phyloP scores from a whole-genome alignment of 805 yeast species.

The Komagataella ulmi region DNA sequence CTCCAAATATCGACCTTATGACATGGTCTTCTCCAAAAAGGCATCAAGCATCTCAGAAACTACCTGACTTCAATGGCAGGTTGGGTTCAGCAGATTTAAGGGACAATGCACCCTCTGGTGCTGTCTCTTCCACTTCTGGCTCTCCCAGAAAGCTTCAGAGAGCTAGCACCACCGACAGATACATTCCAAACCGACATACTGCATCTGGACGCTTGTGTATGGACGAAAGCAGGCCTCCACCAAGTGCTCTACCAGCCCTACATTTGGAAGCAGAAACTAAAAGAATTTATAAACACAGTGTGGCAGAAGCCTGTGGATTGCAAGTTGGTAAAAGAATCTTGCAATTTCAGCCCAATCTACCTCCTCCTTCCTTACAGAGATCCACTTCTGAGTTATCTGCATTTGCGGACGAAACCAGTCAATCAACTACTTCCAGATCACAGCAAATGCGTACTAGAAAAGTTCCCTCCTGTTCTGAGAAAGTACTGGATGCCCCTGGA shows the following conservation, averaged over 20 bases:
- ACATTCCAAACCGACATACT: conserved; percentile 44
- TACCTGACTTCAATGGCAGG: neutral
- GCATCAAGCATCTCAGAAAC: neutral
- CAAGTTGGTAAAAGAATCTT: conserved; percentile 71
- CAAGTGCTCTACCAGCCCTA: conserved; percentile 27
- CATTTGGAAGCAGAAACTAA: conserved; percentile 42
- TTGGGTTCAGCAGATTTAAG: conserved; percentile 10
- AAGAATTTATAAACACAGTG: conserved; percentile 58
- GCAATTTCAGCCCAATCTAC: conserved; percentile 80
- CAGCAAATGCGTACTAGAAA: conserved; percentile 49
- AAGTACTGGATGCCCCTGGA: conserved; percentile 95
- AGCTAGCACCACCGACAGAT: conserved; percentile 35
- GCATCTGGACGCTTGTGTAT: conserved; percentile 30
- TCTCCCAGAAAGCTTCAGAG: conserved; percentile 8
- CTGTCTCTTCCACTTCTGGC: neutral
- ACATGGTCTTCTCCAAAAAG: neutral
- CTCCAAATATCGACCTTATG: neutral
- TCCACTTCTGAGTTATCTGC: conserved; percentile 8
- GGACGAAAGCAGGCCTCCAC: conserved; percentile 22
- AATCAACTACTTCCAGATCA: conserved; percentile 8
- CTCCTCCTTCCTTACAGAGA: conserved; percentile 20
- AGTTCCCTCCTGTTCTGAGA: conserved; percentile 78
- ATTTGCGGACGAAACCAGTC: conserved; percentile 7
- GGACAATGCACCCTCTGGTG: conserved; percentile 8
- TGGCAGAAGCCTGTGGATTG: conserved; percentile 91